Evolutionary conservation across 495 filamentous ascomycete species (phyloP).

Genomic region (Hyphodiscus hymeniophilus): DNA sequence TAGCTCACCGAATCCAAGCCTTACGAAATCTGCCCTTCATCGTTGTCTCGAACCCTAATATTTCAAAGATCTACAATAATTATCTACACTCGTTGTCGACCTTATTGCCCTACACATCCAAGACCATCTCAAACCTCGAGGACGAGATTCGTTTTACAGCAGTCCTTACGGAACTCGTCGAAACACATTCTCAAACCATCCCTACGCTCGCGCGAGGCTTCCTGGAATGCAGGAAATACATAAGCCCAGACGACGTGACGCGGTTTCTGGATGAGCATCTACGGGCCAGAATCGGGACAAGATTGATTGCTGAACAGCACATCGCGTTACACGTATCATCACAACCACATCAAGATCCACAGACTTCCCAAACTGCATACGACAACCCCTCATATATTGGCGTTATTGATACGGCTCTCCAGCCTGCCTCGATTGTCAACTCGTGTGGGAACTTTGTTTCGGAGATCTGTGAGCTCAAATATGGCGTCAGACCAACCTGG

Average conservation of each 20-base stretch:
- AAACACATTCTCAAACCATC: conserved; percentile 90
- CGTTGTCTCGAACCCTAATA: conserved; percentile 90
- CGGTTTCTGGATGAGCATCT: conserved; percentile 90
- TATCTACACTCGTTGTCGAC: conserved; percentile 89
- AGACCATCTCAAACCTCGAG: conserved; percentile 67
- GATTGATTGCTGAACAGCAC: conserved; percentile 93
- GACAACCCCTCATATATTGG: conserved; percentile 69
- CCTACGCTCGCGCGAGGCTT: conserved; percentile 87
- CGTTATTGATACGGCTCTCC: conserved; percentile 90
- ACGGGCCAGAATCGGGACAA: conserved; percentile 85
- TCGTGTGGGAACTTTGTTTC: conserved; percentile 81
- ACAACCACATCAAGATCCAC: conserved; percentile 46
- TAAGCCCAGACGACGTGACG: conserved; percentile 70
- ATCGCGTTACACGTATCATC: conserved; percentile 85
- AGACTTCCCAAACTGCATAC: conserved; percentile 30
- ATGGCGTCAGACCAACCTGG: conserved; percentile 78
- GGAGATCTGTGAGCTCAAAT: conserved; percentile 93
- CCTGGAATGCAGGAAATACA: conserved; percentile 83
- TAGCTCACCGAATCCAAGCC: conserved; percentile 88
- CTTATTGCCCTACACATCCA: conserved; percentile 74
- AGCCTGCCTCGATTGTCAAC: conserved; percentile 70
- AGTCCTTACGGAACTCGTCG: conserved; percentile 85
- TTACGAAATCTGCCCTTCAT: conserved; percentile 93
- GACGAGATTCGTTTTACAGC: conserved; percentile 88
- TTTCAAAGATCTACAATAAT: conserved; percentile 87